A percentile compares a stretch with the other conserved stretches of the same genome.
phyloP scores from a whole-genome alignment of 2,329 filamentous ascomycete genomes.

The Phialemonium atrogriseum region DNA sequence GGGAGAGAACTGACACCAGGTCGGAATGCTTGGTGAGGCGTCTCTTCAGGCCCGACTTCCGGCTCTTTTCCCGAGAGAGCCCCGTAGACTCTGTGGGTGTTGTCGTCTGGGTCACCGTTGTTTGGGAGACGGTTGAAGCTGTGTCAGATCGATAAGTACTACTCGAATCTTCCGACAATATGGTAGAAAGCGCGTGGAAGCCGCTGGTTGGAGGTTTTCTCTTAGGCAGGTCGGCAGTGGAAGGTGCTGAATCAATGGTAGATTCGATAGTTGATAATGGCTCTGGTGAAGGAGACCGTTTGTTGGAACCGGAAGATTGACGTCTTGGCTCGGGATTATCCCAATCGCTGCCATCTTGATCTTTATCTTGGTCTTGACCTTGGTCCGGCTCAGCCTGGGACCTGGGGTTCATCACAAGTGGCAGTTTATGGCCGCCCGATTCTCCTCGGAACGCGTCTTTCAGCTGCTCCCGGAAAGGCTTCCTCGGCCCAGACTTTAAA shows the following conservation, averaged over 20 bases:
- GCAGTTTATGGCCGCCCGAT: conserved; percentile 38
- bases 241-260: conserved; percentile 14
- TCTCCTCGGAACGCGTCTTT: conserved; percentile 57
- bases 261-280: conserved; percentile 21
- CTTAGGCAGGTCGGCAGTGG: conserved; percentile 13
- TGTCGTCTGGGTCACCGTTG: conserved; percentile 46
- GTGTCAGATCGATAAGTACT: conserved; percentile 39
- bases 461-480: conserved; percentile 48
- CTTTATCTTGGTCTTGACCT: conserved; percentile 13
- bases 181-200: conserved; percentile 48
- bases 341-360: conserved; percentile 15
- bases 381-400: conserved; percentile 20
- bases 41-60: conserved; percentile 53
- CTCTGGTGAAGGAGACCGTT: conserved; percentile 23
- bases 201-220: conserved; percentile 40
- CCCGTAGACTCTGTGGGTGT: conserved; percentile 37
- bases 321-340: conserved; percentile 16
- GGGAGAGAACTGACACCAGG: conserved; percentile 82
- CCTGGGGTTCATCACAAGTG: conserved; percentile 39
- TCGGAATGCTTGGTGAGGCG: conserved; percentile 88
- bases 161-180: conserved; percentile 42
- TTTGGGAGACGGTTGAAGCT: conserved; percentile 39
- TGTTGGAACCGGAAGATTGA: conserved; percentile 22
- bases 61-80: conserved; percentile 36
- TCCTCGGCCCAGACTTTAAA: conserved; percentile 35